Evolutionary conservation across 768 basidiomycete species (phyloP).

Genomic region (Xerocomus potaroensis): DNA sequence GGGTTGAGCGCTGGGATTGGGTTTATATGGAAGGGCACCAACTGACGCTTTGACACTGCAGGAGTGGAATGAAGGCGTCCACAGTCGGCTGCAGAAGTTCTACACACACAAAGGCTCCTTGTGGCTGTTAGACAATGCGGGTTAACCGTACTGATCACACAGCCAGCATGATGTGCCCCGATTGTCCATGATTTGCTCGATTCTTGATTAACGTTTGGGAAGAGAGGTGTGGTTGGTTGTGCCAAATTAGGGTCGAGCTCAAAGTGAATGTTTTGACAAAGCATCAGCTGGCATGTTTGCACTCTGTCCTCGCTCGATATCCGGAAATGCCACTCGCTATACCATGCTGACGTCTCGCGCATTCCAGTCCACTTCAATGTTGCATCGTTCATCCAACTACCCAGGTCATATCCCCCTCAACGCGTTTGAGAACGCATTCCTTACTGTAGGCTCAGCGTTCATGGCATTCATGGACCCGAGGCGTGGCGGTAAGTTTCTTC

Average conservation of each 20-base stretch:
- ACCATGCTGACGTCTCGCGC: constrained; percentile 1
- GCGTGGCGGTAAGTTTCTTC: constrained; percentile 64
- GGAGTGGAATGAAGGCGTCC: constrained; percentile 9
- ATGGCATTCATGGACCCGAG: constrained; percentile 78
- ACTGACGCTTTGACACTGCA: constrained; percentile 27
- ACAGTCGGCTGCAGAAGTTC: constrained; percentile 17
- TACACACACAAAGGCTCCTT: constrained; percentile 12
- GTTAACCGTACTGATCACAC: constrained; percentile 2
- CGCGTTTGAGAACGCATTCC: constrained; percentile 76
- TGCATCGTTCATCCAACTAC: constrained; percentile 47
- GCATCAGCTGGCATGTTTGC: no score
- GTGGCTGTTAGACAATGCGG: constrained; percentile 16
- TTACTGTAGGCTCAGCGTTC: constrained; percentile 81
- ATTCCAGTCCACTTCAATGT: constrained; percentile 9
- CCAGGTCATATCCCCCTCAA: constrained; percentile 80
- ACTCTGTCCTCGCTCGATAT: background rate
- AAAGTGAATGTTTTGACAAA: no score
- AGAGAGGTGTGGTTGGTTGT: no score
- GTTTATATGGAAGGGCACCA: constrained; percentile 17
- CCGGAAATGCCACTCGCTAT: background rate
- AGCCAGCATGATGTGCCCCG: no score
- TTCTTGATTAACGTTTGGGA: no score
- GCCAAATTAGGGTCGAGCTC: no score
- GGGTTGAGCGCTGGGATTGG: background rate
- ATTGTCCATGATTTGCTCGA: no score